Evolutionary conservation across 139 green algal genomes (phyloP), one percentile per base, ranked within the genome.

Genomic region (Raphidocelis subcapitata): DNA sequence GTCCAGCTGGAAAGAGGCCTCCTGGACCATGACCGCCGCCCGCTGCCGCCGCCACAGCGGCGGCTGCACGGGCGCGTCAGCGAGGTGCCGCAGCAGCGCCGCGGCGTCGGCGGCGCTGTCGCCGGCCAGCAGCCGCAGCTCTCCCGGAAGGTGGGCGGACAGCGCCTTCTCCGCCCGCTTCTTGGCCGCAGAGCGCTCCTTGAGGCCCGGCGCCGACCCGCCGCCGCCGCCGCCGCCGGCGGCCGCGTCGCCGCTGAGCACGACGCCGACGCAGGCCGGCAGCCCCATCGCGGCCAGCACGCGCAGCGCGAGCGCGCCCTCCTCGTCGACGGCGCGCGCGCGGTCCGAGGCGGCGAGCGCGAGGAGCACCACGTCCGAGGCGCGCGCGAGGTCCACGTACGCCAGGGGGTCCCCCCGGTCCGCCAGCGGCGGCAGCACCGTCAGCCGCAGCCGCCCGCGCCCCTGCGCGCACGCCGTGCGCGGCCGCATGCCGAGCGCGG

Each of bases 31-130:
- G 26, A 97, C 41, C 1, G 61, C 54, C 0, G 93, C 87, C 26
- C 93, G 83, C 54, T 93, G 84, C 70, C 76, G 76, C 24, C 93
- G 84, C 93, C 93, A 97, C 33, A 80, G 47, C 23, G 91, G 92
- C 26, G 82, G 49, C 33, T 76, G 73, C 33, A 67, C 49, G 15
- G 77, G 62, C 5, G 67, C 67, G 35, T 95, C 88, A 1, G 65
- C 75, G 32, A 97, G 68, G 72, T 90, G 83, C 16, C 91, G 87
- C 33, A 94, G 70, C 68, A 97, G 66, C 73, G 84, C 73, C 51
- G 71, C 60, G n/a, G 76, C 77, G 73, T 94, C 90, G 14, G 41
- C 31, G 1, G 71, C 28, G 15, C 51, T 80, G 78, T 93, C 87
- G 0, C 78, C 79, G 20, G 79, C 37, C 23, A 88, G 62, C 36